Evolutionary conservation across 768 basidiomycete genomes (phyloP).

Genomic region (Phanerochaete carnosa): DNA sequence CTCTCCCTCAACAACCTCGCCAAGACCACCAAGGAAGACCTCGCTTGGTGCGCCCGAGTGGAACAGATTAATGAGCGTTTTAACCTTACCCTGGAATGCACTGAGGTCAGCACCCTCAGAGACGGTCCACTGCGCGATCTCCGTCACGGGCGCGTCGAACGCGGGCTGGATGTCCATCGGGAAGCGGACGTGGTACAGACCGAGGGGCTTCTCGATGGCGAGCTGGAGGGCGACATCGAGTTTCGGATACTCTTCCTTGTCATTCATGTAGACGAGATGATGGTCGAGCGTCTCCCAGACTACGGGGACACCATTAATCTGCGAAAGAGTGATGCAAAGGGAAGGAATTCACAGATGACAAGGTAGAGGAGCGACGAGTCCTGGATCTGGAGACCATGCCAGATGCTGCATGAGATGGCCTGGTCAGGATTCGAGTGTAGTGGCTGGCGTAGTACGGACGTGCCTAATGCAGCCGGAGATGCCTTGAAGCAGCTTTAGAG

Average conservation of each 20-base stretch:
- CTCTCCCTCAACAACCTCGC: not conserved
- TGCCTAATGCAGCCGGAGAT: not conserved
- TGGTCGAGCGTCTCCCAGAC: not conserved
- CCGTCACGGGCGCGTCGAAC: not conserved
- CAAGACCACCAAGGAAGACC: not conserved
- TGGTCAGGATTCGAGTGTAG: not conserved
- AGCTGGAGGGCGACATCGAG: not conserved
- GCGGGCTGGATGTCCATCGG: not conserved
- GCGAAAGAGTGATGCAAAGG: not conserved
- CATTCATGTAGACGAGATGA: not conserved
- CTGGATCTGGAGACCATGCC: not conserved
- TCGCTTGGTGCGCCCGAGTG: not conserved
- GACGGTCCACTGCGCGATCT: not conserved
- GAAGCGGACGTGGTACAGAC: not conserved
- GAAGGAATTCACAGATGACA: not conserved
- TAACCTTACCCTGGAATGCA: not conserved
- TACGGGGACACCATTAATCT: not conserved
- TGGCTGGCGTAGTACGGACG: not conserved
- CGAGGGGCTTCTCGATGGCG: not conserved
- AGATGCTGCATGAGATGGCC: not conserved
- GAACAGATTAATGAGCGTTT: not conserved
- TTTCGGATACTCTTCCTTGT: not conserved
- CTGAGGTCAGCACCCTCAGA: not conserved
- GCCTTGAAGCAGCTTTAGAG: not conserved
- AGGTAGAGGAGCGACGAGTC: not conserved